Evolutionary conservation across 1,139 yeast species (phyloP), one percentile per base, ranked within the genome.

Genomic region (Williopsis jadinii): DNA sequence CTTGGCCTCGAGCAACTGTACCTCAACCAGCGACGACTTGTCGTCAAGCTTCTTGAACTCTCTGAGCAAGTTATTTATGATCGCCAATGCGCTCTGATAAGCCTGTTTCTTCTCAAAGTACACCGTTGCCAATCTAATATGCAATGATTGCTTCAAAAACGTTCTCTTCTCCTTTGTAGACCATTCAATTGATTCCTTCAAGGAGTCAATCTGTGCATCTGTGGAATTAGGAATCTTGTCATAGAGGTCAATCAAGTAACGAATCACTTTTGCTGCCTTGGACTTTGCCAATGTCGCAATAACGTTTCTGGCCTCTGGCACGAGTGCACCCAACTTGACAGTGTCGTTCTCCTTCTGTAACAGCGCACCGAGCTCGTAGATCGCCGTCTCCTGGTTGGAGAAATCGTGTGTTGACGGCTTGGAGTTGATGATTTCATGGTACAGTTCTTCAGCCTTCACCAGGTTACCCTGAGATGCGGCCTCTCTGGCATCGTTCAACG

Each of bases 31-130:
- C 31, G 95, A 86, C 41, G 92, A 82, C 64, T 94, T 94, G 64
- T 94, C 99, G 62, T 94, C 98, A 54, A 94, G 71, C 60, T 87
- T 84, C 67, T 92, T 92, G 62, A 90, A 86, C 62, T 92, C 97
- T 49, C 74, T 71, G 54, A 92, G 71, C 55, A 94, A 72, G 14
- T 73, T 73, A 49, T 80, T 79, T 51, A 88, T 84, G 49, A 90
- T 75, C 40, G 72, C 70, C 44, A 94, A 68, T 3, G 97, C 84
- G 37, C 80, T 86, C 50, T 78, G 77, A 62, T 78, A 85, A 31
- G 71, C 68, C 38, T 75, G 75, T 46, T 66, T 66, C 59, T 81
- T 81, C 44, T 73, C 69, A 59, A 82, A 84, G 54, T 81, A 80
- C 53, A 87, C 70, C 9, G 83, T 78, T 9, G 95, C 80, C 46